phyloP scores from a whole-genome alignment of 2,329 filamentous ascomycete genomes.

The Penicillium nordicum region DNA sequence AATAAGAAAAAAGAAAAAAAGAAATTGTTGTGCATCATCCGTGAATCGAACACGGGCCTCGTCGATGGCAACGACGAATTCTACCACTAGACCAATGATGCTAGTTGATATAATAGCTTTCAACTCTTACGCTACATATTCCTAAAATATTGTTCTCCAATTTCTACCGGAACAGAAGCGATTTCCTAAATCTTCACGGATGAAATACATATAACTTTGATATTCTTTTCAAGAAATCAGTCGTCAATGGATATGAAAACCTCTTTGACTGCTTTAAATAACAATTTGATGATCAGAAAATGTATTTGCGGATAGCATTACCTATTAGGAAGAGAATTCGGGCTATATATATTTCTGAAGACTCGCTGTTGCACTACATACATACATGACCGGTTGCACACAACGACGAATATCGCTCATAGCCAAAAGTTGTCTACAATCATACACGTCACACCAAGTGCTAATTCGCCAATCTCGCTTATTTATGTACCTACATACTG shows the following conservation, averaged over 20 bases:
- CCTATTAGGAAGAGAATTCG: neutral
- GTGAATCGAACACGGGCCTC: constrained; percentile 48
- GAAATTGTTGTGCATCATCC: constrained; percentile 39
- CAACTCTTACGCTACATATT: neutral
- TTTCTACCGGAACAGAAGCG: neutral
- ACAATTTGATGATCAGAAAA: neutral
- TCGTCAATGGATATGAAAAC: accelerated
- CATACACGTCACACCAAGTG: neutral
- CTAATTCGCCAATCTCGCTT: too few relatives aligned
- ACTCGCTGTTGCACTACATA: neutral
- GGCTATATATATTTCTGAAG: neutral
- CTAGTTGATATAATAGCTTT: constrained; percentile 10
- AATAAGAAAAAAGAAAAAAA: too few relatives aligned
- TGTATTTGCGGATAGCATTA: neutral
- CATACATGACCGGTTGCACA: too few relatives aligned
- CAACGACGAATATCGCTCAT: neutral
- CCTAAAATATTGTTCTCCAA: neutral
- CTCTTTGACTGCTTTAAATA: neutral
- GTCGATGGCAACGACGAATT: constrained; percentile 42
- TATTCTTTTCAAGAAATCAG: too few relatives aligned
- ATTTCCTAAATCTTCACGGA: too few relatives aligned
- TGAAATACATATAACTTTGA: neutral
- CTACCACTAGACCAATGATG: constrained; percentile 45
- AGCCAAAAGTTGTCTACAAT: neutral
- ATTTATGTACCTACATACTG: too few relatives aligned